Conservation (phyloP, 495 filamentous ascomycete genomes). For the Cairneyella variabilis region DNA sequence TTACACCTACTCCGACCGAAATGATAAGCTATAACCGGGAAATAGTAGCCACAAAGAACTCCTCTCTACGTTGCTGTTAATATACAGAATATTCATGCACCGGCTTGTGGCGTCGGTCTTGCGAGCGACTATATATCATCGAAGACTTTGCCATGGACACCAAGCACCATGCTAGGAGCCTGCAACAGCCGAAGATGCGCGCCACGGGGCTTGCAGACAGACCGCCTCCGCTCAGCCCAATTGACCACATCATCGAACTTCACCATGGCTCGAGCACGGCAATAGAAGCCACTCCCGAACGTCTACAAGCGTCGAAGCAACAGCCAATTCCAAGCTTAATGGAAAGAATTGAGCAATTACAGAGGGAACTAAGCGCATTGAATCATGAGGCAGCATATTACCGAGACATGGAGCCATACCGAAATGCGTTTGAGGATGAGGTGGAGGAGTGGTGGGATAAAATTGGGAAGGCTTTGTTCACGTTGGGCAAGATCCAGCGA, state of each 20-base stretch:
- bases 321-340: constrained; percentile 9
- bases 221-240: constrained; percentile 8
- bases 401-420: constrained; percentile 2
- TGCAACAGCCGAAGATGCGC: background rate
- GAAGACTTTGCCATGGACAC: constrained; percentile 6
- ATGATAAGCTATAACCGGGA: too few relatives aligned
- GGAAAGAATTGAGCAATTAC: constrained; percentile 10
- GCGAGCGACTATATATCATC: too few relatives aligned
- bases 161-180: constrained; percentile 2
- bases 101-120: too few relatives aligned
- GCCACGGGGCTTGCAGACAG: background rate
- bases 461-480: constrained; percentile 4
- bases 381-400: constrained; percentile 13
- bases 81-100: too few relatives aligned
- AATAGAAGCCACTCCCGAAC: constrained; percentile 15
- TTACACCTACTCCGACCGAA: too few relatives aligned
- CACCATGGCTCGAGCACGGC: constrained; percentile 9
- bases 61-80: too few relatives aligned
- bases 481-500: constrained; percentile 1
- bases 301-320: constrained; percentile 13
- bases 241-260: constrained; percentile 7
- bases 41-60: too few relatives aligned
- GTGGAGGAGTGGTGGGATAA: background rate
- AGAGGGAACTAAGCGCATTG: constrained; percentile 5
- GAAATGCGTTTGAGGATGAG: constrained; percentile 6